Evolutionary conservation across 768 basidiomycete genomes (phyloP), one percentile per base, ranked within the genome.

Genomic region (Amanita phalloides): DNA sequence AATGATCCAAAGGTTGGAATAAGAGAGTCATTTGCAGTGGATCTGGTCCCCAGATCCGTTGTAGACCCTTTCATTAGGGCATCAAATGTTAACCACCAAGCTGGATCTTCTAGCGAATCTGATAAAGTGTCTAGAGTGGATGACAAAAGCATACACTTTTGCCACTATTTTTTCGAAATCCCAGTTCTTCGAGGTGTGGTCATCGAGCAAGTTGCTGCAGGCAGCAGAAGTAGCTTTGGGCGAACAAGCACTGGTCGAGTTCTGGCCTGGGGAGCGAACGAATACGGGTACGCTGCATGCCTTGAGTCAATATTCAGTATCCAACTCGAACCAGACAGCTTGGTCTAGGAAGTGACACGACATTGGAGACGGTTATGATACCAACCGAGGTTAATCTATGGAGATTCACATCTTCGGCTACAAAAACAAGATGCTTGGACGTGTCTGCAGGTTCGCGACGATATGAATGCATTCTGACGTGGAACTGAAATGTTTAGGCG

Each of bases 251-350:
- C 71, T 2, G 93, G 91, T 1, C 72, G 81, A 49, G 86, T 94
- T 8, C 75, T 97, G 17, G 90, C 82, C 0, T 95, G 88, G 81
- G 93, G 93, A 42, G 89, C 89, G 1, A 95, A 96, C 62, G 83
- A 88, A 56, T 85, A 76, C 58, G 91, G 91, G 86, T 86, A 57
- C 48, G 75, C 58, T 25, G 7, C 47, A 30, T 43, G 43, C 32
- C 8, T 28, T 38, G 46, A 10, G 25, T 28, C 7, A 30, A 6
- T 20, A 36, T 48, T 21, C 26, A 20, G 4, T 26, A 52, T 54
- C 53, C 17, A 59, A 30, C 38, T 23, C 23, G 7, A 37, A 54
- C 17, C 58, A 88, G 90, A 25, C 92, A 97, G 68, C 74, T 94
- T 43, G 92, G 90, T 38, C 68, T 91, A 23, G 90, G 88, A 13